phyloP scores from a whole-genome alignment of 202 grass and related monocot genomes.

The Schoenoplectus triqueter region DNA sequence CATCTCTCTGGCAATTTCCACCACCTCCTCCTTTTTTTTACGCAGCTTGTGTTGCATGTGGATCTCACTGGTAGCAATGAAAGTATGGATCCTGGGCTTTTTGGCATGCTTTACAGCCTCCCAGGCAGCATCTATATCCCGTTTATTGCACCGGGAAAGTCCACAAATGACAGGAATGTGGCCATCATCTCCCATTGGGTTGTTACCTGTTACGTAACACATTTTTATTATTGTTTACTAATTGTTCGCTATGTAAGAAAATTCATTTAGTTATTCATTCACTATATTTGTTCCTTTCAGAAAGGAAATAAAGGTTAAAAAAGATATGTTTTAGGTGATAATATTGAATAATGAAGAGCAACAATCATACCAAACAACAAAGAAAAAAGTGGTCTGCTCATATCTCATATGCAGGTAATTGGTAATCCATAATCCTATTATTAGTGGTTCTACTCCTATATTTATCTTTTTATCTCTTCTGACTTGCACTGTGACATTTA shows the following conservation, averaged over 20 bases:
- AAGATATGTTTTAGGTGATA: neutral
- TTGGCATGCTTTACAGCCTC: neutral
- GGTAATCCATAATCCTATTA: neutral
- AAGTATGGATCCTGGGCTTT: constrained; percentile 78
- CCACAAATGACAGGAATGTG: constrained; percentile 92
- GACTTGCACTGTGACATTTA: neutral
- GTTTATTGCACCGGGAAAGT: constrained; percentile 75
- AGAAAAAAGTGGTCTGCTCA: neutral
- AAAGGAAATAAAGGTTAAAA: neutral
- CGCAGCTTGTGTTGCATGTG: constrained; percentile 92
- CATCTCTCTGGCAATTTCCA: constrained; percentile 75
- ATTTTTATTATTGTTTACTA: neutral
- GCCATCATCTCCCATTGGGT: constrained; percentile 49
- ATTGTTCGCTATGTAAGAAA: neutral
- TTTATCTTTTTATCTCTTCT: neutral
- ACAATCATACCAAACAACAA: neutral
- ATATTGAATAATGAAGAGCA: neutral
- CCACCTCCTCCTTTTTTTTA: constrained; percentile 86
- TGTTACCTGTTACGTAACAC: constrained; percentile 40
- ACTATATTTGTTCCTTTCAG: neutral
- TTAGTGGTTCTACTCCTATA: neutral
- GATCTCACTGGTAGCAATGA: constrained; percentile 97
- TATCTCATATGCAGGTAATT: neutral
- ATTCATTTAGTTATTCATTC: constrained; percentile 12
- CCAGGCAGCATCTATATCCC: constrained; percentile 59